Evolutionary conservation across 257 asterid species (phyloP).

Genomic region (Rauvolfia tetraphylla): DNA sequence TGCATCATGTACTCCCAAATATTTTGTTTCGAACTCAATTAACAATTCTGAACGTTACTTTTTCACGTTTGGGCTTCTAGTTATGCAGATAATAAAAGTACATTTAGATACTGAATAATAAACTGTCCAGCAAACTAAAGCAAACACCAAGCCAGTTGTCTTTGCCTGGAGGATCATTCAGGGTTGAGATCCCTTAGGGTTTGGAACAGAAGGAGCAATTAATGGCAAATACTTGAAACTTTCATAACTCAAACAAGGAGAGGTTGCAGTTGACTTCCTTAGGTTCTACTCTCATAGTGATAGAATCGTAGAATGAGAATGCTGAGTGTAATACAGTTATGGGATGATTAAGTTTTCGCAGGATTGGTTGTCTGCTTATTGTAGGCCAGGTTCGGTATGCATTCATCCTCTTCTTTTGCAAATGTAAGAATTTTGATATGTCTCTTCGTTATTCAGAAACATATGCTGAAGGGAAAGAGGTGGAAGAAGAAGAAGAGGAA

Average conservation of each 20-base stretch:
- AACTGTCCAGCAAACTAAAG: neutral
- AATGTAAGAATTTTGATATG: neutral
- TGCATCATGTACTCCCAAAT: neutral
- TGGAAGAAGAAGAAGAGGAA: conserved; percentile 48
- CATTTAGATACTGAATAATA: neutral
- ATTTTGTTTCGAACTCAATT: neutral
- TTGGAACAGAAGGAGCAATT: neutral
- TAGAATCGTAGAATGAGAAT: neutral
- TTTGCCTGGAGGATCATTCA: neutral
- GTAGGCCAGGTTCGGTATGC: neutral
- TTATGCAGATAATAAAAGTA: neutral
- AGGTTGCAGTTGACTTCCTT: neutral
- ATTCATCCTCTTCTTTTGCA: neutral
- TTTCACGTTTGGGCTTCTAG: neutral
- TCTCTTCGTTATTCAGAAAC: conserved; percentile 7
- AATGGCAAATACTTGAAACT: neutral
- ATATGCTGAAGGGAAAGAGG: conserved; percentile 25
- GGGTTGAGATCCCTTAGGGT: neutral
- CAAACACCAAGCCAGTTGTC: neutral
- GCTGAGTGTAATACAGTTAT: neutral
- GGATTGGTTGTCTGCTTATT: neutral
- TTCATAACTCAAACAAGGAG: neutral
- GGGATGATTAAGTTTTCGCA: neutral
- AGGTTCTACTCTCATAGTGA: neutral
- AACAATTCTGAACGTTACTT: neutral